Evolutionary conservation across 306 rosid species (phyloP), one percentile per base, ranked within the genome.

Genomic region (Vicia faba): DNA sequence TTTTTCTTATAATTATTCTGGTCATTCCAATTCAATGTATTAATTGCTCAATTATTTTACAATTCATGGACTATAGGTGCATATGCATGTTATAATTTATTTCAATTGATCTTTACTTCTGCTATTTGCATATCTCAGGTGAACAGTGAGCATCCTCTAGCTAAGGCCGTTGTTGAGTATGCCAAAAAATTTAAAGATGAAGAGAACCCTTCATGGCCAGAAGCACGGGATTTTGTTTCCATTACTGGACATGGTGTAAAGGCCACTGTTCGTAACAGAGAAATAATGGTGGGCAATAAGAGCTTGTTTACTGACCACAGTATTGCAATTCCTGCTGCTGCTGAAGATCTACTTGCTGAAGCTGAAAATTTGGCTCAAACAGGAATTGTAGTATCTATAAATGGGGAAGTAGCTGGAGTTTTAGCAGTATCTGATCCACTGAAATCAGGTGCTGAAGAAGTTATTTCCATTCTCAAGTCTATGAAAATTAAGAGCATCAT

Each of bases 121-220:
- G 23, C 53, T 8, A 55, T 53, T 38, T 66, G 19, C 49, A 2
- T 70, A 29, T 46, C 74, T 61, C 78, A 92, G 96, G 98, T 74
- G 61, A 87, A 92, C 65, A 92, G 98, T 28, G 95, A 92, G 86
- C 98, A 92, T 64, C 95, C 98, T 40, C 65, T 89, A 26, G 98
- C 83, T 11, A 92, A 92, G 84, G 91, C 98, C 62, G 71, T 87
- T 69, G 89, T 92, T 19, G 91, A 87, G 73, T 68, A 85, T 67
- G 92, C 85, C 57, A 92, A 89, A 75, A 87, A 61, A 61, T 75
- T 78, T n/a, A 82, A 68, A 80, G 90, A 84, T 48, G 88, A 82
- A 53, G 84, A 87, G 74, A 85, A 72, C 68, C 80, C 84, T 53
- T 61, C 72, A 44, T 89, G 92, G 95, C 85, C 89, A 0, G 89